These are phyloP conservation scores for Phoenix roebelenii DNA, from an alignment of 176 grass and related monocot species.

Conservation along the genomic window DNA sequence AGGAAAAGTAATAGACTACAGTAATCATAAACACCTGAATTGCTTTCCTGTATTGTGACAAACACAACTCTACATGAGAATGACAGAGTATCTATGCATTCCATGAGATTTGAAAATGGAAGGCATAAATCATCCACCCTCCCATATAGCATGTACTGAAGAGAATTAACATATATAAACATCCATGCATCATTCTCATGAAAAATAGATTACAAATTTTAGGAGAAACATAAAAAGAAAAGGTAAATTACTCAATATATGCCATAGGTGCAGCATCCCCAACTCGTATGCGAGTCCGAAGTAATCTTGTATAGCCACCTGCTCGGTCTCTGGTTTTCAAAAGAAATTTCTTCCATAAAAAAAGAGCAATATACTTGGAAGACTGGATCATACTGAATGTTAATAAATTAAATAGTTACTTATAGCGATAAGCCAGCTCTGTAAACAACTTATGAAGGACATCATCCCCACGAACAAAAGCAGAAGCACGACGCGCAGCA, in stretches of 20 bases:
- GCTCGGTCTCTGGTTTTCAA: constrained; percentile 44
- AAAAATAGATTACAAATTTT: neutral
- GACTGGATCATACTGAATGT: too few species aligned
- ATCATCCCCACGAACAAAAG: constrained; percentile 88
- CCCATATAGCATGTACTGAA: too few species aligned
- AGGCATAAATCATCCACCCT: too few species aligned
- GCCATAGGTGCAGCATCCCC: constrained; percentile 90
- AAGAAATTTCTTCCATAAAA: neutral
- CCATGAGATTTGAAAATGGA: too few species aligned
- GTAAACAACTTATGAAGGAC: constrained; percentile 93
- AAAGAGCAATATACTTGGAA: too few species aligned
- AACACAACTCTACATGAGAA: too few species aligned
- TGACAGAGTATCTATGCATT: too few species aligned
- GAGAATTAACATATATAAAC: neutral
- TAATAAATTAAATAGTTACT: constrained; percentile 24
- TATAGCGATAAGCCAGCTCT: constrained; percentile 81
- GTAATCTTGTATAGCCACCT: constrained; percentile 78
- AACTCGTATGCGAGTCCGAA: constrained; percentile 67
- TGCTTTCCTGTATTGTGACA: too few species aligned
- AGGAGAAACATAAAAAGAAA: constrained; percentile 17
- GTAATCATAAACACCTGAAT: too few species aligned
- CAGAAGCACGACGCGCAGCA: constrained; percentile 56
- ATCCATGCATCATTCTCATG: neutral
- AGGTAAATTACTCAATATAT: constrained; percentile 68
- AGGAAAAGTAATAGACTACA: too few species aligned